These are phyloP conservation scores for Microbotryum intermedium DNA, from an alignment of 1,284 basidiomycete genomes.

Conservation along the genomic window DNA sequence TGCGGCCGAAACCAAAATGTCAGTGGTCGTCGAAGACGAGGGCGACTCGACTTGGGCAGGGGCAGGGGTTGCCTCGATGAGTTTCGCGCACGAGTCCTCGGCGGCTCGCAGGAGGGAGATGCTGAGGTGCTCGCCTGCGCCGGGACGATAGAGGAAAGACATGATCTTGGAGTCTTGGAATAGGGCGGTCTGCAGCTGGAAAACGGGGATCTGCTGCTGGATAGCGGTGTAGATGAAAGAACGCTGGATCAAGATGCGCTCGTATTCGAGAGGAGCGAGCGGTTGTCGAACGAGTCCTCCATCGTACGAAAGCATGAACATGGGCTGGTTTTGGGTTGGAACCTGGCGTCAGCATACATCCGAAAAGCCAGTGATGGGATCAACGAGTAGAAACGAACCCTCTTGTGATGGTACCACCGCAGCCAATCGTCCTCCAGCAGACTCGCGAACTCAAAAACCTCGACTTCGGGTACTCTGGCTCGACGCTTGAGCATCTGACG, in stretches of 20 bases:
- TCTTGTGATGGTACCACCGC: conserved; percentile 43
- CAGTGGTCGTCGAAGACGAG: conserved; percentile 6
- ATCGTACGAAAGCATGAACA: conserved; percentile 56
- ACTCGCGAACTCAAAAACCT: conserved; percentile 45
- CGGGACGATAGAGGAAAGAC: neutral
- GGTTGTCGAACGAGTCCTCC: conserved; percentile 40
- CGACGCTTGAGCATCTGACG: conserved; percentile 50
- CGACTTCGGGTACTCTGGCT: conserved; percentile 42
- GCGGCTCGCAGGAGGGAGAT: conserved; percentile 11
- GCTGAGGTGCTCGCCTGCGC: conserved; percentile 10
- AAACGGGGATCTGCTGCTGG: conserved; percentile 47
- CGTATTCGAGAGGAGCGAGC: conserved; percentile 22
- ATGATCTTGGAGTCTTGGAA: conserved; percentile 57
- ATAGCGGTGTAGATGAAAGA: conserved; percentile 48
- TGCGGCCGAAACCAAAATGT: conserved; percentile 13
- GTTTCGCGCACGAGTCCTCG: conserved; percentile 2
- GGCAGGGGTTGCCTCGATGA: conserved; percentile 10
- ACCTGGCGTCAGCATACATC: conserved; percentile 5
- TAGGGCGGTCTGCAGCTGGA: conserved; percentile 48
- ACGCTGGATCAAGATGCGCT: conserved; percentile 47
- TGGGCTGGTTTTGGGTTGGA: conserved; percentile 46
- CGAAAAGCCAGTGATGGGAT: neutral
- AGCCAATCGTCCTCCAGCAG: conserved; percentile 48
- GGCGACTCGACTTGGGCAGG: conserved; percentile 1
- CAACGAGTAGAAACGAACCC: conserved; percentile 38